Conservation (phyloP, 2,329 filamentous ascomycete species). For the Penicillium verrucosum region DNA sequence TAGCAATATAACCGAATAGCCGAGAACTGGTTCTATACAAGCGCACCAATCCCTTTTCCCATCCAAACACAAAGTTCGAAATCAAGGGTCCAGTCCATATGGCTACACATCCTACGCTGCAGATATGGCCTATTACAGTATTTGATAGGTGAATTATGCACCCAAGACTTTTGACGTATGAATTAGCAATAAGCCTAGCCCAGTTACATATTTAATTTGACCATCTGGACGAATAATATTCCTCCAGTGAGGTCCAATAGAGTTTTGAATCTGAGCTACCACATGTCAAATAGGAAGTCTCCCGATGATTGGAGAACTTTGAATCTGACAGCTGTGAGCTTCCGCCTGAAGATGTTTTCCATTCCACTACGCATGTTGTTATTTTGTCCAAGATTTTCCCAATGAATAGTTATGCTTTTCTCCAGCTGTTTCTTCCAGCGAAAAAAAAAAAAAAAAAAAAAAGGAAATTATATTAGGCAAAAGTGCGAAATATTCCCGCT, state of each 20-base stretch:
- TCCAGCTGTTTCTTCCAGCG: not conserved
- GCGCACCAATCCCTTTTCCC: not conserved
- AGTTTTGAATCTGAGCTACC: slow-evolving; percentile 15
- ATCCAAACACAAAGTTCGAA: not conserved
- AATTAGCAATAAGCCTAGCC: slow-evolving; percentile 14
- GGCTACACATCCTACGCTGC: slow-evolving; percentile 2
- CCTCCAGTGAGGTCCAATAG: not conserved
- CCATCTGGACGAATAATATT: not conserved
- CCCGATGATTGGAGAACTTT: not conserved
- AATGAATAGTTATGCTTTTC: too few relatives aligned
- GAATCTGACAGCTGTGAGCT: slow-evolving; percentile 2
- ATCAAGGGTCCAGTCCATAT: not conserved
- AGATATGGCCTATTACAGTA: slow-evolving; percentile 9
- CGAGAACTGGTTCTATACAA: not conserved
- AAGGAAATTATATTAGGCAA: not conserved
- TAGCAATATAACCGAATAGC: not conserved
- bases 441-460: not conserved
- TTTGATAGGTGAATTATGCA: slow-evolving; percentile 14
- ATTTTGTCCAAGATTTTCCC: not conserved
- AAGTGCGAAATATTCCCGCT: not conserved
- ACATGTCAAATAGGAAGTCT: not conserved
- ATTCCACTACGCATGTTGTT: not conserved
- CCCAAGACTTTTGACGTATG: slow-evolving; percentile 8
- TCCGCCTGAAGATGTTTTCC: not conserved
- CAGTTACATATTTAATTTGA: not conserved